Evolutionary conservation across 2,329 filamentous ascomycete species (phyloP).

Genomic region (Hypoxylon sp.): DNA sequence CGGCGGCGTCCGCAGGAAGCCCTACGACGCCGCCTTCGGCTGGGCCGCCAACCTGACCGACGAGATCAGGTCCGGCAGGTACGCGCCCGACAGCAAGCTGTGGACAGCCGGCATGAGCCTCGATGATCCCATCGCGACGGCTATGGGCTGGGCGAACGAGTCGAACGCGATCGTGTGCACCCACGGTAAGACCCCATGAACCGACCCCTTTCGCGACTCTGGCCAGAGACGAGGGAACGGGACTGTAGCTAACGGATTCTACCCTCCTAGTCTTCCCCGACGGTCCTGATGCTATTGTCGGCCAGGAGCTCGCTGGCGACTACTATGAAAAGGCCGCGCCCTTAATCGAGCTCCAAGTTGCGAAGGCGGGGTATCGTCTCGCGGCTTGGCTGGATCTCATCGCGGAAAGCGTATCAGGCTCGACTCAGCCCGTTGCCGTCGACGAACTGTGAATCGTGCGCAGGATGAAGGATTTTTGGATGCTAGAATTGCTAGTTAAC

Average conservation of each 20-base stretch:
- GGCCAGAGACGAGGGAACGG: not conserved
- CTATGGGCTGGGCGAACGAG: constrained; percentile 70
- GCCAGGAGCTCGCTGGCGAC: constrained; percentile 66
- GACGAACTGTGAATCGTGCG: constrained; percentile 45
- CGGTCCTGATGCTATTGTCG: constrained; percentile 64
- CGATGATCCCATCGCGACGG: constrained; percentile 61
- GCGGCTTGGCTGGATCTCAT: constrained; percentile 73
- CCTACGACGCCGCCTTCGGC: constrained; percentile 57
- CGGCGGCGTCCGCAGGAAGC: constrained; percentile 60
- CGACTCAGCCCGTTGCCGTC: constrained; percentile 31
- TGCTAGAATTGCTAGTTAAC: not conserved
- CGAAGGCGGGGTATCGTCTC: constrained; percentile 73
- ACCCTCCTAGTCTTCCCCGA: constrained; percentile 67
- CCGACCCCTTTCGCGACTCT: not conserved
- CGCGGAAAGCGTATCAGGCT: constrained; percentile 48
- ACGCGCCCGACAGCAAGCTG: constrained; percentile 53
- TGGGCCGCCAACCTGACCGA: constrained; percentile 66
- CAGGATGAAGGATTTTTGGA: not conserved
- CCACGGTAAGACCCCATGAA: constrained; percentile 57
- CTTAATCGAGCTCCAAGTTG: constrained; percentile 71
- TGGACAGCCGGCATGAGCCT: constrained; percentile 69
- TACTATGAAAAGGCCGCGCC: constrained; percentile 72
- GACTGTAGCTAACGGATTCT: constrained; percentile 24
- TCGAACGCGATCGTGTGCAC: constrained; percentile 69
- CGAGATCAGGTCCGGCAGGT: constrained; percentile 65